These are phyloP conservation scores for Diversispora epigaea DNA, from an alignment of 192 early-diverging fungal species.

Conservation along the genomic window DNA sequence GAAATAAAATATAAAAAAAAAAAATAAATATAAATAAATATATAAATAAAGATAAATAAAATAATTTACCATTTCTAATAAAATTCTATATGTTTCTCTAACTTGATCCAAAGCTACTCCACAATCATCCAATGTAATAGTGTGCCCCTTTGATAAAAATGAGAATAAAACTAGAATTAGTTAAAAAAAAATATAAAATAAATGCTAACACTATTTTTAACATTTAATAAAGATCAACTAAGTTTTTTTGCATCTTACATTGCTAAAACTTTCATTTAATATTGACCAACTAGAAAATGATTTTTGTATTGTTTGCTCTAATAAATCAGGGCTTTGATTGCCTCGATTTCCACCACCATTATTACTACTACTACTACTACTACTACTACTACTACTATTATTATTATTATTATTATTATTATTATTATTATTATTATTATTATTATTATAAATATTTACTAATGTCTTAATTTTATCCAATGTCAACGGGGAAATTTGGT, in stretches of 20 bases:
- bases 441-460: conserved; percentile 38
- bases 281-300: conserved; percentile 59
- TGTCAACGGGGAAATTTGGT: conserved; percentile 38
- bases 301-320: conserved; percentile 51
- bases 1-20: too few relatives aligned
- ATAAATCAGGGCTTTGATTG: conserved; percentile 15
- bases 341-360: not conserved
- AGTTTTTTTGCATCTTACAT: conserved; percentile 21
- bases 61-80: conserved; percentile 56
- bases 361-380: too few relatives aligned
- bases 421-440: conserved; percentile 11
- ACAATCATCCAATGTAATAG: conserved; percentile 50
- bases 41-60: too few relatives aligned
- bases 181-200: not conserved
- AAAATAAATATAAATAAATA: too few relatives aligned
- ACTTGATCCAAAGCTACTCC: conserved; percentile 66
- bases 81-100: conserved; percentile 59
- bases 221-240: not conserved
- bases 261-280: conserved; percentile 65
- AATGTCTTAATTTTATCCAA: conserved; percentile 45
- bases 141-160: conserved; percentile 39
- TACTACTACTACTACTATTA: not conserved
- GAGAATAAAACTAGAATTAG: not conserved
- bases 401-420: conserved; percentile 25
- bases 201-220: not conserved